Conservation (phyloP, 2,329 filamentous ascomycete genomes). For the Thielaviopsis populi region DNA sequence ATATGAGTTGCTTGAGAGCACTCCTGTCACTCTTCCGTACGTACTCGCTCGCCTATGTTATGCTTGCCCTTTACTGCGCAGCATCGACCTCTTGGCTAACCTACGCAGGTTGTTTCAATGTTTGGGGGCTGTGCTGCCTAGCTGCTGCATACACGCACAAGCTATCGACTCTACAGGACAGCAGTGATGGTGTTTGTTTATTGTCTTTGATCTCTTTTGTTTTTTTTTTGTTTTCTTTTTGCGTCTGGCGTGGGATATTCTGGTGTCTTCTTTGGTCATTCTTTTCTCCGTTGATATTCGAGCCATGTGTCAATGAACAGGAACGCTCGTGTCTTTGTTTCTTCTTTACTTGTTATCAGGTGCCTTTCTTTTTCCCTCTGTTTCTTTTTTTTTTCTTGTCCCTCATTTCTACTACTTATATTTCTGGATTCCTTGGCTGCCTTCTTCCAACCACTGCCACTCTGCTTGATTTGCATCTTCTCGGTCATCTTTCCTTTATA, state of each 20-base stretch:
- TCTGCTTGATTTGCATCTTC: background rate
- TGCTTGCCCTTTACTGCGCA: background rate
- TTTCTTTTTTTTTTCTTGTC: background rate
- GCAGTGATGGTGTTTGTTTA: constrained; percentile 1
- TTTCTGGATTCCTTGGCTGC: background rate
- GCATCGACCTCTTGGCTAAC: background rate
- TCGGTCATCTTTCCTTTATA: background rate
- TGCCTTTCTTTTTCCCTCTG: background rate
- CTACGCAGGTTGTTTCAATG: too few relatives aligned
- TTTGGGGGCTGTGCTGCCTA: too few relatives aligned
- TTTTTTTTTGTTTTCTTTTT: constrained; percentile 12
- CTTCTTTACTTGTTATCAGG: background rate
- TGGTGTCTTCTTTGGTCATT: background rate
- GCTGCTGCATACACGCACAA: background rate
- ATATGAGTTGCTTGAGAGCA: constrained; percentile 23
- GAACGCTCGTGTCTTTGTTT: constrained; percentile 8
- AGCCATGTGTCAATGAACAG: constrained; percentile 13
- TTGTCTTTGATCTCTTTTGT: constrained; percentile 1
- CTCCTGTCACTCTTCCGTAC: background rate
- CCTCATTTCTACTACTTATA: background rate
- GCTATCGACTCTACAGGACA: background rate
- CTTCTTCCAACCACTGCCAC: background rate
- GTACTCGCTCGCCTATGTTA: background rate
- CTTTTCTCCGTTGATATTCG: constrained; percentile 1
- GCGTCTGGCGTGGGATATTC: background rate